These are phyloP conservation scores for Colletotrichum incanum DNA, from an alignment of 2,329 filamentous ascomycete genomes.

Conservation along the genomic window DNA sequence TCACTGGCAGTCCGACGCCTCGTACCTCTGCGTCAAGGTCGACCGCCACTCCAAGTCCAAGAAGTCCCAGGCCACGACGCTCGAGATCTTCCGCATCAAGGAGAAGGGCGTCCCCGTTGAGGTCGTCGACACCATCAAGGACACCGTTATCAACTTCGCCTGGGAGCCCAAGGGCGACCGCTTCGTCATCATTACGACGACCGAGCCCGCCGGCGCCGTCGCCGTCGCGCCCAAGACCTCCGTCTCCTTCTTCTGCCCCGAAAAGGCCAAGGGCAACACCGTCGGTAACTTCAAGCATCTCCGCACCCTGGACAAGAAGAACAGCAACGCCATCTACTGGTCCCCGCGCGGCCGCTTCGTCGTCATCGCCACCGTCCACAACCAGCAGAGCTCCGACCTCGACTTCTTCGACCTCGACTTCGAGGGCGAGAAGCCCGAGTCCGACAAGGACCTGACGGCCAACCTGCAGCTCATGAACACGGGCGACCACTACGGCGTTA, in stretches of 20 bases:
- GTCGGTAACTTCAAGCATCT: conserved; percentile 97
- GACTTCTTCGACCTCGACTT: conserved; percentile 99
- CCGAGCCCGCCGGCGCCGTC: conserved; percentile 83
- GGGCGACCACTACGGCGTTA: conserved; percentile 96
- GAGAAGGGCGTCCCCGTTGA: conserved; percentile 99
- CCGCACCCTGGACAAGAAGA: conserved; percentile 97
- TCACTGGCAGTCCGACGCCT: conserved; percentile 96
- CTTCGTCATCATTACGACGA: conserved; percentile 96
- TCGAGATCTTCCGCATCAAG: conserved; percentile 97
- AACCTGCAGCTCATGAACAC: conserved; percentile 96
- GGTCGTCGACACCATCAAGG: conserved; percentile 97
- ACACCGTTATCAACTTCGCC: conserved; percentile 99
- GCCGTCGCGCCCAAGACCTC: conserved; percentile 94
- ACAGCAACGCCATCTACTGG: conserved; percentile 99
- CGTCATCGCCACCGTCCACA: conserved; percentile 92
- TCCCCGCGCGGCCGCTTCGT: conserved; percentile 96
- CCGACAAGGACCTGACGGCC: conserved; percentile 92
- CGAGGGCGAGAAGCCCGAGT: conserved; percentile 94
- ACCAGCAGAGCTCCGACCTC: conserved; percentile 92
- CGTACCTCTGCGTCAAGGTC: conserved; percentile 98
- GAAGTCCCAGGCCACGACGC: conserved; percentile 96
- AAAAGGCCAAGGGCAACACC: conserved; percentile 87
- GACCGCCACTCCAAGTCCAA: conserved; percentile 99
- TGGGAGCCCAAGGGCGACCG: conserved; percentile 99
- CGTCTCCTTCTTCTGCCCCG: conserved; percentile 96